These are phyloP conservation scores for Vitellaria paradoxa DNA, from an alignment of 179 eudicot genomes.

Conservation along the genomic window DNA sequence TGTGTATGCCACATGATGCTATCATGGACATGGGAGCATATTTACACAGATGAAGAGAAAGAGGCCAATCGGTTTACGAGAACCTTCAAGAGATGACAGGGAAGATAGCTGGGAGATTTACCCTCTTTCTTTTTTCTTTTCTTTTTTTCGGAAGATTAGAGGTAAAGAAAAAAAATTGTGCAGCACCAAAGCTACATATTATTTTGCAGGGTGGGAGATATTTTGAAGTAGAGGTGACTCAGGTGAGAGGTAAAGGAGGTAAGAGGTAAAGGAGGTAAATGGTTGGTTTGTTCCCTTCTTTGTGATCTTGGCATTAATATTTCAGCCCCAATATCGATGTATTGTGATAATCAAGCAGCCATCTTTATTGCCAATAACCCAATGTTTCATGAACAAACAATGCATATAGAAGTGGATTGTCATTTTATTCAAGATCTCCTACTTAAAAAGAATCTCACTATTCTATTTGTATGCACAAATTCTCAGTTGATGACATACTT, in stretches of 20 bases:
- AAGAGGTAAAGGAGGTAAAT: neutral
- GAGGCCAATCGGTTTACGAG: neutral
- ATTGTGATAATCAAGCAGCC: too few species aligned
- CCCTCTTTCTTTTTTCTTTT: too few species aligned
- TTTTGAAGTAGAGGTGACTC: neutral
- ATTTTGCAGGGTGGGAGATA: neutral
- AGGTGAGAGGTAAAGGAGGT: neutral
- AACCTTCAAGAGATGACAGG: neutral
- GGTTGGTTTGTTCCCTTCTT: slow-evolving; percentile 2
- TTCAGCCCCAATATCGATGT: too few species aligned
- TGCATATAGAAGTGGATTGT: too few species aligned
- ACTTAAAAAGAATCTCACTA: too few species aligned
- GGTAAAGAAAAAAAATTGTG: neutral
- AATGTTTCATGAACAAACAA: too few species aligned
- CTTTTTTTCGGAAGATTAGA: neutral
- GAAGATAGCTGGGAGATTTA: neutral
- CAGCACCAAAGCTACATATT: too few species aligned
- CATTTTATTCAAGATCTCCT: too few species aligned
- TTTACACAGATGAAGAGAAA: slow-evolving; percentile 3
- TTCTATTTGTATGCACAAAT: too few species aligned
- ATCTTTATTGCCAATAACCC: too few species aligned
- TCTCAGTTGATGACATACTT: too few species aligned
- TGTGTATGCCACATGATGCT: neutral
- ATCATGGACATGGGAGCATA: neutral
- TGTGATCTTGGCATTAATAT: too few species aligned